Conservation (phyloP, 139 green algal species). For the Volvox reticuliferus region DNA sequence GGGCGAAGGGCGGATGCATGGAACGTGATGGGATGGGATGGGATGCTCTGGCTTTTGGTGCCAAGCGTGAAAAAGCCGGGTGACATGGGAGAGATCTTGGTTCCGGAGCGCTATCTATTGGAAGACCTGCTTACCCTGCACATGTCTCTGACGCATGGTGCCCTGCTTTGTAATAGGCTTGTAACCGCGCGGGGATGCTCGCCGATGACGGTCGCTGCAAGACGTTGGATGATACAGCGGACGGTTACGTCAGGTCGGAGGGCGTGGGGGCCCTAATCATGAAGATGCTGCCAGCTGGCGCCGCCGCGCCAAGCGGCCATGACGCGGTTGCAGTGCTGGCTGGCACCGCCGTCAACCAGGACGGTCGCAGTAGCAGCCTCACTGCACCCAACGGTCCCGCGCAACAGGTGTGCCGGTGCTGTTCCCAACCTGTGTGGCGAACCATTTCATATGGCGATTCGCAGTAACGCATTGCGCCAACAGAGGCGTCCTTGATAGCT, state of each 20-base stretch:
- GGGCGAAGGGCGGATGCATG: too few relatives aligned
- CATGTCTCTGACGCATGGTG: too few relatives aligned
- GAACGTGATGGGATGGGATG: too few relatives aligned
- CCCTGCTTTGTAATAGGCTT: slow-evolving; percentile 22
- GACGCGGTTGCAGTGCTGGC: slow-evolving; percentile 51
- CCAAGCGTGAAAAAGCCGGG: too few relatives aligned
- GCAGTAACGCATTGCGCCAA: too few relatives aligned
- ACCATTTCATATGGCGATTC: too few relatives aligned
- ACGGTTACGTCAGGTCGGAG: slow-evolving; percentile 62
- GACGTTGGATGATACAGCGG: slow-evolving; percentile 86
- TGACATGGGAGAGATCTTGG: too few relatives aligned
- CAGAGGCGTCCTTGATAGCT: too few relatives aligned
- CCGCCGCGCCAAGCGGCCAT: background rate
- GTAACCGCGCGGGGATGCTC: slow-evolving; percentile 82
- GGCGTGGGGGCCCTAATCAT: slow-evolving; percentile 23
- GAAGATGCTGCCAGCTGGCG: background rate
- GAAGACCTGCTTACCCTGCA: too few relatives aligned
- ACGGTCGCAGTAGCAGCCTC: slow-evolving; percentile 86
- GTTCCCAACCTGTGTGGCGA: background rate
- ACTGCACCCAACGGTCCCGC: slow-evolving; percentile 90
- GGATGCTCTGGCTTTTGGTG: too few relatives aligned
- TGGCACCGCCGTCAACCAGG: slow-evolving; percentile 81
- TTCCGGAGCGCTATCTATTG: too few relatives aligned
- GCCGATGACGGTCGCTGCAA: slow-evolving; percentile 87
- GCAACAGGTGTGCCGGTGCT: slow-evolving; percentile 72